Conservation (phyloP, 1,284 basidiomycete genomes). For the Coniferiporia weirii region DNA sequence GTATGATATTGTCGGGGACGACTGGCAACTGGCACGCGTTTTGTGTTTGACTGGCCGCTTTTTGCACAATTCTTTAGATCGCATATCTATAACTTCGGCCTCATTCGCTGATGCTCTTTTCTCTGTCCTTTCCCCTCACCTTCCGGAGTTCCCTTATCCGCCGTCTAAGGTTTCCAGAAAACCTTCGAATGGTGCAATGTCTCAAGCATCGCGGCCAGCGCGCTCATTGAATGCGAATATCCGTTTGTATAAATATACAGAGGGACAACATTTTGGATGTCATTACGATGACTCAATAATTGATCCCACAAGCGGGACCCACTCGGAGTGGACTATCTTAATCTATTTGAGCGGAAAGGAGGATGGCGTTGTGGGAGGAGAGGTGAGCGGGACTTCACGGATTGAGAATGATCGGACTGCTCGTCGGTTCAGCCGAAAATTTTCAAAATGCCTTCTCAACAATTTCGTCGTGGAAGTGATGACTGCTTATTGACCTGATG, state of each 20-base stretch:
- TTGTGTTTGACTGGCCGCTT: neutral
- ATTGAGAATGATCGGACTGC: neutral
- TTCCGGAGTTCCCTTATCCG: constrained; percentile 54
- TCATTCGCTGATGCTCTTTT: constrained; percentile 58
- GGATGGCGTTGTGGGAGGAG: constrained; percentile 71
- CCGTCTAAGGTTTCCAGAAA: constrained; percentile 32
- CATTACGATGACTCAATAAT: constrained; percentile 73
- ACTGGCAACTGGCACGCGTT: too few species aligned
- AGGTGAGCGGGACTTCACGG: constrained; percentile 36
- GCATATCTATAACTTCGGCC: constrained; percentile 55
- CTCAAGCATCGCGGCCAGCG: constrained; percentile 30
- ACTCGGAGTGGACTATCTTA: constrained; percentile 77
- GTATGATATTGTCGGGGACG: constrained; percentile 21
- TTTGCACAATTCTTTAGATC: constrained; percentile 37
- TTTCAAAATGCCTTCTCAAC: too few species aligned
- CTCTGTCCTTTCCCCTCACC: constrained; percentile 48
- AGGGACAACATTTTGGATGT: constrained; percentile 62
- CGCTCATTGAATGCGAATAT: constrained; percentile 67
- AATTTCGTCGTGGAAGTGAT: too few species aligned
- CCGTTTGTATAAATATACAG: constrained; percentile 62
- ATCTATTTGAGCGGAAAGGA: constrained; percentile 71
- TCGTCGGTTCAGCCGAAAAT: too few species aligned
- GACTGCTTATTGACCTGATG: neutral
- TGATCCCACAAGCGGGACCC: constrained; percentile 49
- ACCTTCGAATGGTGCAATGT: neutral